Evolutionary conservation across 2,329 filamentous ascomycete species (phyloP).

Genomic region (Aspergillus sergii): DNA sequence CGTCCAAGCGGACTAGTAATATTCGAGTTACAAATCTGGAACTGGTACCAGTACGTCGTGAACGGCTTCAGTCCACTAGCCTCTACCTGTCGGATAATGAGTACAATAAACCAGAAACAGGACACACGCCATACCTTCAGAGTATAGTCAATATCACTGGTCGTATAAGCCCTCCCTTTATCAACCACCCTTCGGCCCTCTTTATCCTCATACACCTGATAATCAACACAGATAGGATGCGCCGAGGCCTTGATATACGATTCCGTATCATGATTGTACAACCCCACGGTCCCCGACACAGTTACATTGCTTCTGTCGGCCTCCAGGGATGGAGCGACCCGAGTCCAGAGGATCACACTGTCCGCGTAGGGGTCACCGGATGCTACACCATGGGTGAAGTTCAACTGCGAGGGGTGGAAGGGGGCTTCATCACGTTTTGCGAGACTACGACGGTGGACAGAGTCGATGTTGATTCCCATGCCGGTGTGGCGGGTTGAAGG

Average conservation of each 20-base stretch:
- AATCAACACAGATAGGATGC: slow-evolving; percentile 62
- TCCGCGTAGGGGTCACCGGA: slow-evolving; percentile 49
- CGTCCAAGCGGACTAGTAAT: slow-evolving; percentile 65
- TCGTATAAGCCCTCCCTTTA: slow-evolving; percentile 66
- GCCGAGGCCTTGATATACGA: slow-evolving; percentile 59
- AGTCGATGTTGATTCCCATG: slow-evolving; percentile 48
- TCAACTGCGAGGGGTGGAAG: slow-evolving; percentile 52
- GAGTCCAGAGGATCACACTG: slow-evolving; percentile 50
- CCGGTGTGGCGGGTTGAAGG: slow-evolving; percentile 66
- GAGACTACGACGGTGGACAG: slow-evolving; percentile 64
- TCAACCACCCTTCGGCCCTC: slow-evolving; percentile 48
- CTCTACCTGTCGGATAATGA: slow-evolving; percentile 47
- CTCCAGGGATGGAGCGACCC: slow-evolving; percentile 44
- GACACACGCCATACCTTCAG: slow-evolving; percentile 58
- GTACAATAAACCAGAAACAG: background rate
- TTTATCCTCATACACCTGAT: slow-evolving; percentile 50
- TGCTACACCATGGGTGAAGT: slow-evolving; percentile 67
- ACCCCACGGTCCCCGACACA: slow-evolving; percentile 58
- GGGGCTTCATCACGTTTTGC: slow-evolving; percentile 56
- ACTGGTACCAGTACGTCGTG: slow-evolving; percentile 68
- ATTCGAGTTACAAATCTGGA: slow-evolving; percentile 66
- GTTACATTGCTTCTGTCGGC: slow-evolving; percentile 55
- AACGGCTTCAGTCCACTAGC: slow-evolving; percentile 64
- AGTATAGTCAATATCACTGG: slow-evolving; percentile 74
- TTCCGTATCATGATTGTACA: slow-evolving; percentile 58